phyloP scores from a whole-genome alignment of 208 protist genomes.

The Endotrypanum monterogeii region DNA sequence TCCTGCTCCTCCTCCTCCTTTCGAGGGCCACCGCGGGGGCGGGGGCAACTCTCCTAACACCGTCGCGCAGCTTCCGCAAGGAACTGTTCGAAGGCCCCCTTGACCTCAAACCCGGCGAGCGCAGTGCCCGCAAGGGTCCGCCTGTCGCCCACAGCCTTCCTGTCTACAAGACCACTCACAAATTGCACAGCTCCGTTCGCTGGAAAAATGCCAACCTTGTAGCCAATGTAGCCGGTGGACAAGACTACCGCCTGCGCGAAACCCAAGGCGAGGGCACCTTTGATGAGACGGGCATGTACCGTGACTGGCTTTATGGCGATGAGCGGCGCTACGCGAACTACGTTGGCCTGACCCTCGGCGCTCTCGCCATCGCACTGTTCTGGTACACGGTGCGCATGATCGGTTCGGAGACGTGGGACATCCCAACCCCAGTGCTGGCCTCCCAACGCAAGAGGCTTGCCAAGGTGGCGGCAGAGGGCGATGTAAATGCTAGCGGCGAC shows the following conservation, averaged over 20 bases:
- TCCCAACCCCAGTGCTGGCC: conserved; percentile 77
- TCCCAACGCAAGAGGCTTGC: conserved; percentile 66
- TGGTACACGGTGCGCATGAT: conserved; percentile 87
- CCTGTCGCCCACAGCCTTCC: conserved; percentile 85
- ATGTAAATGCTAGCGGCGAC: conserved; percentile 11
- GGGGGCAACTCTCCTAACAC: conserved; percentile 13
- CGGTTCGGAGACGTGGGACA: conserved; percentile 85
- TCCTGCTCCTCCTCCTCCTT: neutral
- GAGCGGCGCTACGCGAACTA: conserved; percentile 90
- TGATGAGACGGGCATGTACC: conserved; percentile 88
- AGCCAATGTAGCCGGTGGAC: conserved; percentile 78
- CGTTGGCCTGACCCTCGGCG: conserved; percentile 58
- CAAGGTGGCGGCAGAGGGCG: conserved; percentile 7
- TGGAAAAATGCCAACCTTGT: conserved; percentile 90
- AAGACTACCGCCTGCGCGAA: conserved; percentile 83
- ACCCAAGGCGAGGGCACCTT: conserved; percentile 84
- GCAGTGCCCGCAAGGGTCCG: conserved; percentile 71
- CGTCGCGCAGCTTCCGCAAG: conserved; percentile 63
- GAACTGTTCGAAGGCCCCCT: conserved; percentile 87
- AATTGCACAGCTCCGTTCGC: conserved; percentile 77
- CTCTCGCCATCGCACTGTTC: conserved; percentile 66
- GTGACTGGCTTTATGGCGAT: conserved; percentile 90
- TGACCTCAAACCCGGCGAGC: conserved; percentile 77
- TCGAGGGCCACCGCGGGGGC: too few relatives aligned
- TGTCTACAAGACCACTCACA: conserved; percentile 89